Base-by-base conservation (phyloP, 768 basidiomycete species). In the Suillus spraguei region DNA sequence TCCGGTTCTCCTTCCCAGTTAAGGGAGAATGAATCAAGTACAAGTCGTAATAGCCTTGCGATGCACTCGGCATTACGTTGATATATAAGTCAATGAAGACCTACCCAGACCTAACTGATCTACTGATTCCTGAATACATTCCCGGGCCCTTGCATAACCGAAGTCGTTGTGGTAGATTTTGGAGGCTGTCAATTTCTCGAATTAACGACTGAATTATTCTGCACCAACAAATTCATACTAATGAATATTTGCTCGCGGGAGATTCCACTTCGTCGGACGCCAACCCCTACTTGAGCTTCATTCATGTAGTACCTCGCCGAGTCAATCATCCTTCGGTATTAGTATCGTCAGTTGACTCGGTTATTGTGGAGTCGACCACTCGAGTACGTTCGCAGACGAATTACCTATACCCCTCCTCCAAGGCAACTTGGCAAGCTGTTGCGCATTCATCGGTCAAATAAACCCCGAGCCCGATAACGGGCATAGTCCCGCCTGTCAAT, bases 11-110 rank as follows among this genome's bases (percentile, higher is more conserved):
- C 39, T 66, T 77, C 5, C 81, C 82, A 1, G 76, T 74, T 39
- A 72, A 65, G 0, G 83, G 78, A 41, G 79, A 75, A 64, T 84
- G 83, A 38, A 83, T 75, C 10, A 85, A 77, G 66, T 78, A 83
- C 39, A 85, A 73, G 67, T 83, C 82, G 65, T 81, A 77, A 54
- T 82, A 82, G 46, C 71, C 80, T 82, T 59, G 13, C 66, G 24
- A 9, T 9, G 39, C 33, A 49, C 66, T 35, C 22, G n/a, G 32
- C 28, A 60, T 2, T 13, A 44, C 9, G 17, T 13, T 41, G 39
- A 9, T n/a, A 6, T 24, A 46, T 1, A n/a, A 52, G 33, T 17
- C 14, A 49, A 44, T 28, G 11, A 56, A 59, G 32, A 67, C 69
- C 47, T 44, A 53, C 72, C 58, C 10, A 62, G 64, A 22, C 67